Evolutionary conservation across 805 yeast genomes (phyloP).

Genomic region (Saturnispora sekii): DNA sequence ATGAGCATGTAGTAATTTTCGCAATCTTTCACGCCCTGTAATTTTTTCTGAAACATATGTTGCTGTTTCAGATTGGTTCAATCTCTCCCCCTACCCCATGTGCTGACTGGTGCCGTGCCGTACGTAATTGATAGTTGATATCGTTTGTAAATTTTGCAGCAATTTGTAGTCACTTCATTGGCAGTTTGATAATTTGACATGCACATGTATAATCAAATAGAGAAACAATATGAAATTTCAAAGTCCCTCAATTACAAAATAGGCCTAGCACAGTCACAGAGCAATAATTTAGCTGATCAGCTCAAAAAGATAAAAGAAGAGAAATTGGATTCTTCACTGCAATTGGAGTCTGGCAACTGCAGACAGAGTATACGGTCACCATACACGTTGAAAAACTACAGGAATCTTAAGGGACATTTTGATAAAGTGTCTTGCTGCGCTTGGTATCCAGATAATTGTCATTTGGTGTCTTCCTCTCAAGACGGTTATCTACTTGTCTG

Average conservation of each 20-base stretch:
- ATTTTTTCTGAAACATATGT: too few species aligned
- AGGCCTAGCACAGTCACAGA: conserved; percentile 20
- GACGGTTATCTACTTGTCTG: conserved; percentile 81
- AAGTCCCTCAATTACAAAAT: conserved; percentile 17
- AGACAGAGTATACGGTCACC: conserved; percentile 7
- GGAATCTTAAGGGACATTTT: conserved; percentile 52
- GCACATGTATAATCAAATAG: conserved; percentile 11
- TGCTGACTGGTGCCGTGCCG: too few species aligned
- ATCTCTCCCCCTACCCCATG: too few species aligned
- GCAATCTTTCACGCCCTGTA: too few species aligned
- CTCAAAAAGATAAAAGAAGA: conserved; percentile 21
- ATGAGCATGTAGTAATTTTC: neutral
- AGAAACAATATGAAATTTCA: conserved; percentile 20
- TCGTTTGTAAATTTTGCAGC: too few species aligned
- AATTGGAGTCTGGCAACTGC: conserved; percentile 20
- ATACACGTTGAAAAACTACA: conserved; percentile 16
- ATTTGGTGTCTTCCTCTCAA: conserved; percentile 65
- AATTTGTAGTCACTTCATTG: too few species aligned
- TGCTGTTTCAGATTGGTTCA: too few species aligned
- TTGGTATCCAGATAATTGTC: conserved; percentile 60
- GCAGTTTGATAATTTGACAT: neutral
- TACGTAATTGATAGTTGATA: too few species aligned
- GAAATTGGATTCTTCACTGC: conserved; percentile 21
- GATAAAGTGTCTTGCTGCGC: conserved; percentile 60
- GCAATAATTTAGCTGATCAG: conserved; percentile 19